phyloP scores from a whole-genome alignment of 257 asterid species.

The Coffea eugenioides region DNA sequence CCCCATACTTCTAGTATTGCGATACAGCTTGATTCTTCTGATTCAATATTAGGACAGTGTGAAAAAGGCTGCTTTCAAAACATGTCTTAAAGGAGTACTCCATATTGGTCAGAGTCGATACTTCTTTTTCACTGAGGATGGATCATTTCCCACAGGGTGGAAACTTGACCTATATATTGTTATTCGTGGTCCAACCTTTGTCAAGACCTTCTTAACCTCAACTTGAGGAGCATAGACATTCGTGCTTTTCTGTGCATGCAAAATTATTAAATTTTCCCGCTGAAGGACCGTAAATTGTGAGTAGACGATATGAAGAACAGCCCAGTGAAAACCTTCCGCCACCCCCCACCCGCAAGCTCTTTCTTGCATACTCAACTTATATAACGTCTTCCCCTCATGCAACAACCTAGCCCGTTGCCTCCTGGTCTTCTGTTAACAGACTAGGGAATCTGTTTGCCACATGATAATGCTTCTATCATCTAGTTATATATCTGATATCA shows the following conservation, averaged over 20 bases:
- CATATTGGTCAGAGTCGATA: not conserved
- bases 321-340: not conserved
- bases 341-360: not conserved
- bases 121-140: no score
- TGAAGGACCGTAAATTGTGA: conserved; percentile 9
- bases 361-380: not conserved
- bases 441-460: not conserved
- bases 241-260: not conserved
- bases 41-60: not conserved
- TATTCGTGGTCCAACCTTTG: not conserved
- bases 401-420: not conserved
- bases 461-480: not conserved
- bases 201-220: not conserved
- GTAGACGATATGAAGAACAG: not conserved
- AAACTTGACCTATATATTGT: not conserved
- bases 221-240: not conserved
- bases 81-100: not conserved
- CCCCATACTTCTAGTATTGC: not conserved
- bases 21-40: not conserved
- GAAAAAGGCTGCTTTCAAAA: not conserved
- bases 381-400: no score
- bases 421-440: not conserved
- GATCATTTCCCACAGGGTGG: not conserved
- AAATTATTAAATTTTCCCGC: not conserved
- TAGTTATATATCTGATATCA: not conserved